A percentile compares a stretch with the other conserved stretches of the same genome.
phyloP scores from a whole-genome alignment of 345 rosid genomes.

The Arabidopsis arenosa region DNA sequence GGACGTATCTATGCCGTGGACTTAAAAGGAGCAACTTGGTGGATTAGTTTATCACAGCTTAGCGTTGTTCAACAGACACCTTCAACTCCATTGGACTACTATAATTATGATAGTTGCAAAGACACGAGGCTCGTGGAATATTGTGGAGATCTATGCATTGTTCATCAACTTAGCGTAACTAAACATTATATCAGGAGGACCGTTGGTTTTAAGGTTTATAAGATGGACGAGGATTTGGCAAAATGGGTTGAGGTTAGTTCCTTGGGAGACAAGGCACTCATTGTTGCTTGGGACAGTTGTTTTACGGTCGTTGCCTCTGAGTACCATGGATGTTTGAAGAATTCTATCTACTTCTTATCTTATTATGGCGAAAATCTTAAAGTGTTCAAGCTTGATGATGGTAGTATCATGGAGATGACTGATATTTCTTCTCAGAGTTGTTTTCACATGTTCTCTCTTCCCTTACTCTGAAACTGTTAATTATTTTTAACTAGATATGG shows the following conservation, averaged over 20 bases:
- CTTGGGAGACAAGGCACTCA: conserved; percentile 25
- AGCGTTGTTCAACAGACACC: neutral
- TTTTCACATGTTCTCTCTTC: neutral
- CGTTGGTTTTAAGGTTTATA: neutral
- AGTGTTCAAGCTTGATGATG: conserved; percentile 13
- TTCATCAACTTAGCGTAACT: neutral
- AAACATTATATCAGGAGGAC: neutral
- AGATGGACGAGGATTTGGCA: neutral
- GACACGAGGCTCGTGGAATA: conserved; percentile 19
- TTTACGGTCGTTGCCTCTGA: neutral
- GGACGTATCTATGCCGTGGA: neutral
- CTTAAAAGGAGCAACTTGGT: conserved; percentile 9
- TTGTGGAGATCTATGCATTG: conserved; percentile 17
- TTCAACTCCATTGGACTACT: neutral
- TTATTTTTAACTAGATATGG: too few relatives aligned
- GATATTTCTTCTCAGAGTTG: neutral
- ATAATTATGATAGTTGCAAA: neutral
- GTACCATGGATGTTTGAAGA: conserved; percentile 5
- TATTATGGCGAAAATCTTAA: neutral
- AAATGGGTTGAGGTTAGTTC: neutral
- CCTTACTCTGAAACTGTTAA: neutral
- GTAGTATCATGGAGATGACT: neutral
- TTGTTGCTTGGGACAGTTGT: conserved; percentile 2
- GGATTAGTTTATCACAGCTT: conserved; percentile 1
- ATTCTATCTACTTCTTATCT: neutral